Percentiles rank a stretch among this genome's conserved stretches.
These are phyloP conservation scores for Tolypocladium paradoxum DNA, from an alignment of 2,329 filamentous ascomycete genomes.

Conservation along the genomic window DNA sequence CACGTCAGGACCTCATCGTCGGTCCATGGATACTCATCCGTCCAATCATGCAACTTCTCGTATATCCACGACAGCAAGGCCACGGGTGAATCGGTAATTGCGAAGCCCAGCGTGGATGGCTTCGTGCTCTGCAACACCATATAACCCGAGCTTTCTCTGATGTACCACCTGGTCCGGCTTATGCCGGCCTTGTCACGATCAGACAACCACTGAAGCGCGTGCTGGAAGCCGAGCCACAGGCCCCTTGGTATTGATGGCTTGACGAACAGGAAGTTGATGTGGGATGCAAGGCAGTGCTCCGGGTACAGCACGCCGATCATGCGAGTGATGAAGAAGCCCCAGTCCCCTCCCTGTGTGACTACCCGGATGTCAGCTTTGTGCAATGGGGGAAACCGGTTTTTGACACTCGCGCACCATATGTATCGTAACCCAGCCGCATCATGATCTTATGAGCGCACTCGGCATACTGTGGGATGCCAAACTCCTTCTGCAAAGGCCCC, in stretches of 20 bases:
- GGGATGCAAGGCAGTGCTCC: slow-evolving; percentile 37
- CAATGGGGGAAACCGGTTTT: background rate
- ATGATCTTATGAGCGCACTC: slow-evolving; percentile 59
- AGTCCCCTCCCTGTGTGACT: slow-evolving; percentile 56
- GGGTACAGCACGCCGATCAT: slow-evolving; percentile 50
- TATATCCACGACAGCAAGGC: slow-evolving; percentile 68
- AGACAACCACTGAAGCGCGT: background rate
- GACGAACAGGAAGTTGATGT: slow-evolving; percentile 27
- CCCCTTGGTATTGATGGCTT: background rate
- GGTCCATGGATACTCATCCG: slow-evolving; percentile 60
- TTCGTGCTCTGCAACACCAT: slow-evolving; percentile 41
- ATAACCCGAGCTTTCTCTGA: slow-evolving; percentile 33
- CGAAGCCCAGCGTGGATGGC: slow-evolving; percentile 63
- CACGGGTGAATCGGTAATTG: slow-evolving; percentile 57
- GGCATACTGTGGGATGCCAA: slow-evolving; percentile 23
- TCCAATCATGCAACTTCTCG: slow-evolving; percentile 68
- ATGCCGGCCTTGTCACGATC: slow-evolving; percentile 11
- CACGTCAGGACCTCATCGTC: slow-evolving; percentile 69
- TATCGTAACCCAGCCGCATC: slow-evolving; percentile 48
- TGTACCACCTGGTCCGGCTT: slow-evolving; percentile 46
- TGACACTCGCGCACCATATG: slow-evolving; percentile 15
- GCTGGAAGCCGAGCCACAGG: background rate
- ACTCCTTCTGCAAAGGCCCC: slow-evolving; percentile 17
- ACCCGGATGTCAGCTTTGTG: background rate
- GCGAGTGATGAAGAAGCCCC: slow-evolving; percentile 57